Base-by-base conservation (phyloP, 345 rosid genomes). In the Gossypium herbaceum region DNA sequence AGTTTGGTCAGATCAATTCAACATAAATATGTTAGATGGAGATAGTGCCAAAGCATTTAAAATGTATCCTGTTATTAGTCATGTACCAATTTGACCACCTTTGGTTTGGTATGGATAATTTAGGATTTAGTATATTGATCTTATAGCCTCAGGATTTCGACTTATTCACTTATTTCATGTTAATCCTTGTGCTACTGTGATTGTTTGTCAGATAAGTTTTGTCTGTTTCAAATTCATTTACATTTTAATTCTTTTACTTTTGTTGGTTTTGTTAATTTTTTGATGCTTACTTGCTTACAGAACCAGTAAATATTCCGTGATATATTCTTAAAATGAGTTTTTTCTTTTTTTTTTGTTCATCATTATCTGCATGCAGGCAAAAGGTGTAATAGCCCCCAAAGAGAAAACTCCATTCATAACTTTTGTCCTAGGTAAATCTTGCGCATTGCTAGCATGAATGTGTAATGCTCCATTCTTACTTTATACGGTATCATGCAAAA, bases 361-460 rank as follows among this genome's bases (percentile, higher is more conserved):
- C 44, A 29, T 81, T 52, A 58, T 79, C 43, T 78, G 69, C 60
- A 13, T 79, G 82, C 87, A 91, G 94, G 85, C 73, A 62, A 73
- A 67, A 71, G 78, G 72, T 67, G 84, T 77, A 75, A 10, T 58
- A 55, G 78, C 71, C 16, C 51, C 70, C 73, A 80, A 81, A 75
- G 88, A 77, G 79, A 88, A 80, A 81, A 69, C 79, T 76, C 92
- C 87, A 24, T 91, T 88, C 78, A 90, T 92, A 61, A 87, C 91
- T 68, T 94, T 94, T 80, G 97, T 94, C 54, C 75, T 94, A 57
- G 98, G 98, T 91, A 73, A 82, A 78, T 44, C 17, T 70, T 66
- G 34, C 12, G 13, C 48, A 19, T 72, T 64, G 43, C 44, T 47
- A 25, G 43, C 47, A 16, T 22, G 63, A 54, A 60, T 9, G 0